Evolutionary conservation across 257 asterid genomes (phyloP).

Genomic region (Lantana camara): DNA sequence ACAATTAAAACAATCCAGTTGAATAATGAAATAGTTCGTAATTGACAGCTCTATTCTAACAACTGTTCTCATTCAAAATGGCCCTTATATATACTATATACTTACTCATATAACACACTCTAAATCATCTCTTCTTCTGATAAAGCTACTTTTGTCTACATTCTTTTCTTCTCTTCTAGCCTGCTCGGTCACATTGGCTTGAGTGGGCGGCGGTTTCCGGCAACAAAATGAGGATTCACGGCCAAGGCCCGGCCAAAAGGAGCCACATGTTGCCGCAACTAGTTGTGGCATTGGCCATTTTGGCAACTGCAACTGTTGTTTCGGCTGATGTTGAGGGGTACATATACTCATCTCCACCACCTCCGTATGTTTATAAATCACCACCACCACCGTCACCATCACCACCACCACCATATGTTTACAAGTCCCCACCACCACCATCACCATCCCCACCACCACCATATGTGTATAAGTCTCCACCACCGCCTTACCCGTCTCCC

Average conservation of each 20-base stretch:
- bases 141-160: constrained; percentile 16
- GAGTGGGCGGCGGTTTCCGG: constrained; percentile 31
- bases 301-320: constrained; percentile 43
- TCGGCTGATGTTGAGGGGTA: constrained; percentile 67
- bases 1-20: constrained; percentile 17
- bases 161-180: background rate
- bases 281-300: constrained; percentile 52
- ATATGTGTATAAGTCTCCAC: constrained; percentile 41
- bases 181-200: constrained; percentile 19
- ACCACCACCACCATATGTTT: constrained; percentile 38
- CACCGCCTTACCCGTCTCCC: constrained; percentile 39
- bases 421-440: constrained; percentile 37
- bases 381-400: constrained; percentile 42
- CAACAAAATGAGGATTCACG: constrained; percentile 38
- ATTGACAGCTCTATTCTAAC: constrained; percentile 51
- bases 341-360: constrained; percentile 28
- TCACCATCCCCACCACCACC: constrained; percentile 39
- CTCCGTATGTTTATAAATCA: constrained; percentile 22
- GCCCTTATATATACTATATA: constrained; percentile 41
- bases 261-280: constrained; percentile 46
- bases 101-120: constrained; percentile 1
- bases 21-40: constrained; percentile 29
- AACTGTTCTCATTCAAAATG: constrained; percentile 5
- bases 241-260: constrained; percentile 43
- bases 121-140: constrained; percentile 31